Evolutionary conservation across 2,329 filamentous ascomycete species (phyloP).

Genomic region (Domatiomyces globalis): DNA sequence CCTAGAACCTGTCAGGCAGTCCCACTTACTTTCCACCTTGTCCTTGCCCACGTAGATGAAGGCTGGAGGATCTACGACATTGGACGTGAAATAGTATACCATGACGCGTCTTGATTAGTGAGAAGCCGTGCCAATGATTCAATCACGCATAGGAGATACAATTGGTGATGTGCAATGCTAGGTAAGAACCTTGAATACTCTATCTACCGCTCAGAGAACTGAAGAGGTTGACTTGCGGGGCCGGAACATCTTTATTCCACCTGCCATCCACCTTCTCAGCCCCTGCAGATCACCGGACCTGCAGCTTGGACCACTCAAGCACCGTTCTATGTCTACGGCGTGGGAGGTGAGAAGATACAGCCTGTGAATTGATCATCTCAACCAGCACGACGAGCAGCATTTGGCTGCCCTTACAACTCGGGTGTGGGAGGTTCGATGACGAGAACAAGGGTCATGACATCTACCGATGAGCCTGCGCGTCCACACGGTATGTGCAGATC

Average conservation of each 20-base stretch:
- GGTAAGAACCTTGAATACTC: no score
- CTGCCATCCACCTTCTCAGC: not conserved
- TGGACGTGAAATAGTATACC: conserved; percentile 95
- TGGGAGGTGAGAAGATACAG: not conserved
- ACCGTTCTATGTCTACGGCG: not conserved
- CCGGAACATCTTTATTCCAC: not conserved
- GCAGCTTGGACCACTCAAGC: not conserved
- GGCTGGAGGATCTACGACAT: conserved; percentile 62
- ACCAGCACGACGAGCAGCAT: not conserved
- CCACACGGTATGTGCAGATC: conserved; percentile 11
- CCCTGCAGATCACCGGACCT: not conserved
- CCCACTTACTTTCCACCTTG: conserved; percentile 81
- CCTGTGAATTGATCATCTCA: not conserved
- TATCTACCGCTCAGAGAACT: not conserved
- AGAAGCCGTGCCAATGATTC: not conserved
- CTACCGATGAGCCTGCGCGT: conserved; percentile 13
- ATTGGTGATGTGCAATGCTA: no score
- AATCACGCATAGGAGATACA: not conserved
- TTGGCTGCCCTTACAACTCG: not conserved
- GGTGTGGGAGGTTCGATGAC: not conserved
- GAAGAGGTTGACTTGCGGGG: not conserved
- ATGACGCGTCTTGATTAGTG: conserved; percentile 33
- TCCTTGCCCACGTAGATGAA: conserved; percentile 96
- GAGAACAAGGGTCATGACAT: conserved; percentile 11
- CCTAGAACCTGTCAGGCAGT: conserved; percentile 1